Evolutionary conservation across 768 basidiomycete genomes (phyloP).

Genomic region (Tylopilus plumbeoviolaceoides): DNA sequence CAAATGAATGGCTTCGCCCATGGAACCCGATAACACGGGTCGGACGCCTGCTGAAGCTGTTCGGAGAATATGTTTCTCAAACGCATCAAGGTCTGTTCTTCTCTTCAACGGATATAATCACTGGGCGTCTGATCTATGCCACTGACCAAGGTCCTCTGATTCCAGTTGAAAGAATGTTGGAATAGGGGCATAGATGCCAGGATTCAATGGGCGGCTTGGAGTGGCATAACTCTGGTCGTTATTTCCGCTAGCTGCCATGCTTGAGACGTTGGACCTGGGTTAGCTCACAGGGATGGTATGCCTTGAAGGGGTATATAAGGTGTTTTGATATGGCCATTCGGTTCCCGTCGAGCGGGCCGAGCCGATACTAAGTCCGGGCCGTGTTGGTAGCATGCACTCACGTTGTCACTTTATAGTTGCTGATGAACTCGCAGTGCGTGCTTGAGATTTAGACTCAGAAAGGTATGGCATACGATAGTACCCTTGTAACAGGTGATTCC

Average conservation of each 20-base stretch:
- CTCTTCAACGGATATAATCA: constrained; percentile 4
- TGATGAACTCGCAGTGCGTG: too few species aligned
- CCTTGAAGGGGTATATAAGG: constrained; percentile 11
- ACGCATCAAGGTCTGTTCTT: constrained; percentile 53
- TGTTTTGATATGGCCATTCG: background rate
- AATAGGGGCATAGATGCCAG: constrained; percentile 84
- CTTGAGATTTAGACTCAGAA: too few species aligned
- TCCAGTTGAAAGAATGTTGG: constrained; percentile 77
- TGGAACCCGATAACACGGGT: constrained; percentile 73
- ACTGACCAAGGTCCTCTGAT: constrained; percentile 80
- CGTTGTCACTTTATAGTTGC: too few species aligned
- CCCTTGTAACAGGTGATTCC: too few species aligned
- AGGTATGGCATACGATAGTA: too few species aligned
- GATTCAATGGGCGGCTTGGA: constrained; percentile 51
- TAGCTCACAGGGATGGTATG: background rate
- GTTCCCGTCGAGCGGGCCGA: constrained; percentile 9
- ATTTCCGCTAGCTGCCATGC: constrained; percentile 38
- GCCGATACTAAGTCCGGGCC: constrained; percentile 3
- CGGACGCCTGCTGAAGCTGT: constrained; percentile 65
- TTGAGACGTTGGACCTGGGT: background rate
- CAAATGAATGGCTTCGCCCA: constrained; percentile 82
- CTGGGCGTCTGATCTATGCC: background rate
- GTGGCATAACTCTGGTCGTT: constrained; percentile 12
- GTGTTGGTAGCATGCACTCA: background rate
- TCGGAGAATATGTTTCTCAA: constrained; percentile 62